Evolutionary conservation across 2,329 filamentous ascomycete species (phyloP).

Genomic region (Blastomyces silverae): DNA sequence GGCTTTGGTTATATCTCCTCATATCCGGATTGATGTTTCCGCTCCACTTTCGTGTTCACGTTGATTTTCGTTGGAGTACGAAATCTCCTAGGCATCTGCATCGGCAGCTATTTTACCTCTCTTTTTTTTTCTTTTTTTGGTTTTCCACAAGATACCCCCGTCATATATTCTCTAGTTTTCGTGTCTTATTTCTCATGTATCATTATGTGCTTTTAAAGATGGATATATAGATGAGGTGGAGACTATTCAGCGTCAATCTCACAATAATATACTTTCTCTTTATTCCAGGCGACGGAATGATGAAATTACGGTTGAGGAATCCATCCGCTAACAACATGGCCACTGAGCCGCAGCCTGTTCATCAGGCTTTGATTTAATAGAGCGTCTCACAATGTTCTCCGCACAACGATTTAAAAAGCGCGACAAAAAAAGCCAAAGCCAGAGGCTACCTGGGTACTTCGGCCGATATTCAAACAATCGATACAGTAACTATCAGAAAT

Average conservation of each 20-base stretch:
- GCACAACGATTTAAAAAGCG: background rate
- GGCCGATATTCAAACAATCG: background rate
- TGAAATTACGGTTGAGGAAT: background rate
- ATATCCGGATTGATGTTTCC: background rate
- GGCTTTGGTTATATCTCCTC: background rate
- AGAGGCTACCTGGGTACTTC: background rate
- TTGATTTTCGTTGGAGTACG: background rate
- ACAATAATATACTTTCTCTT: background rate
- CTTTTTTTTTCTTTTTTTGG: background rate
- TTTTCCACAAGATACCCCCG: constrained; percentile 5
- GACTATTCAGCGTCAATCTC: background rate
- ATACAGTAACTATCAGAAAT: background rate
- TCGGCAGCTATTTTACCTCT: background rate
- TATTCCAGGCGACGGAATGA: background rate
- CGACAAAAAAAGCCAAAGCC: background rate
- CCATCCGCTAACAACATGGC: background rate
- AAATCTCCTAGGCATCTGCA: background rate
- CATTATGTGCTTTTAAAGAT: background rate
- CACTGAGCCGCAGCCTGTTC: background rate
- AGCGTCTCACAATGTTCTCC: background rate
- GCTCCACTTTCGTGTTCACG: background rate
- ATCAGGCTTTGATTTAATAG: background rate
- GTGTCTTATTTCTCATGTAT: background rate
- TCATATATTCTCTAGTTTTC: background rate
- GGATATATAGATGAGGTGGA: background rate